Evolutionary conservation across 148 eudicot species (phyloP), one percentile per base, ranked within the genome.

Genomic region (Heliamphora exappendiculata): DNA sequence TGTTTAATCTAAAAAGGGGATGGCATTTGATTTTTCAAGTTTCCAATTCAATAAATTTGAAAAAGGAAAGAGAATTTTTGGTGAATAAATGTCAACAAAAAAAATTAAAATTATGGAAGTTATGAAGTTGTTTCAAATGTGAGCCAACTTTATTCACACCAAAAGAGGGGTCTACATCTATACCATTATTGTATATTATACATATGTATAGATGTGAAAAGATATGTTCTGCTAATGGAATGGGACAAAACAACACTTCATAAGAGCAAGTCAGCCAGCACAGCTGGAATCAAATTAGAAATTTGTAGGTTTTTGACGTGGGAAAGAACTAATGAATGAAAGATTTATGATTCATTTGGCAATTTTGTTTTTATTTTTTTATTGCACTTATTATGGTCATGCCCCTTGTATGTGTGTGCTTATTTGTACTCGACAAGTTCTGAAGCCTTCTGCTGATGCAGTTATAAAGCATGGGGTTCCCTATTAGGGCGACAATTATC

Each of bases 401-500:
- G 28, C 50, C 44, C 45, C 62, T 45, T 39, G n/a, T n/a, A 10
- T 41, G 6, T 33, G 16, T 8, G 55, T 12, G 14, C 73, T 71
- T 54, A 13, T 36, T 70, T 59, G 14, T 70, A 24, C 42, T 26
- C 59, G 58, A 7, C n/a, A 47, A 44, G 19, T 78, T 76, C 58
- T 55, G 50, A 39, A 72, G 26, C 67, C 42, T 54, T 77, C 16
- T 74, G 34, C 63, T 82, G 55, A 70, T 82, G 78, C 87, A 90
- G 94, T 26, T 87, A 90, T 75, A 90, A 90, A 84, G 94, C 94
- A 51, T 90, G 94, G 94, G 94, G 94, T 73, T 87, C 88, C 82
- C 91, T 90, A 41, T 66, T 90, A 84, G 94, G 94, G 67, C 83
- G 78, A 67, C 94, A 88, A 72, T 76, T 90, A 74, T 87, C 90